These are phyloP conservation scores for Teratosphaeria viscida DNA, from an alignment of 2,329 filamentous ascomycete species.

Conservation along the genomic window DNA sequence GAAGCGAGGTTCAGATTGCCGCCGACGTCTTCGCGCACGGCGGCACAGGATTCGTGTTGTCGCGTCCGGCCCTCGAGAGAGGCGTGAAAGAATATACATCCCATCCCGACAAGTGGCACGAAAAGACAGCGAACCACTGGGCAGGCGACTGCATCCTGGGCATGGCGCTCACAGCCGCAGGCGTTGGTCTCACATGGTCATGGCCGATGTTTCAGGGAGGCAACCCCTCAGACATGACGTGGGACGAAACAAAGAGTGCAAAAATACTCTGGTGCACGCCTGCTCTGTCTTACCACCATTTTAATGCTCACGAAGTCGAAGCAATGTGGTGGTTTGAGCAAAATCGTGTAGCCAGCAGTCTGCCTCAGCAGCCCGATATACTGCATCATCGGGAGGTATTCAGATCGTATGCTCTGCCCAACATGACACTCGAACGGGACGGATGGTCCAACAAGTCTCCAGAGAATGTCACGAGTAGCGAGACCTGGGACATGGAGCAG, in stretches of 20 bases:
- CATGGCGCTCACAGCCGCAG: constrained; percentile 35
- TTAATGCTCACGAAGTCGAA: constrained; percentile 15
- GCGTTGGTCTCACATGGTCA: constrained; percentile 32
- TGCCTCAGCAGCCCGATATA: constrained; percentile 1
- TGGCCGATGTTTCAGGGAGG: constrained; percentile 37
- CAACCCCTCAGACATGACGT: constrained; percentile 30
- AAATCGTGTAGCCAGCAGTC: constrained; percentile 9
- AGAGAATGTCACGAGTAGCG: constrained; percentile 8
- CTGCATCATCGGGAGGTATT: constrained; percentile 22
- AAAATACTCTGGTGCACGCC: constrained; percentile 34
- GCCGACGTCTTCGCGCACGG: constrained; percentile 31
- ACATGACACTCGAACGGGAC: constrained; percentile 8
- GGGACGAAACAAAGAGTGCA: constrained; percentile 16
- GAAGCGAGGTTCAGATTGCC: constrained; percentile 42
- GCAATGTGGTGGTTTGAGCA: constrained; percentile 22
- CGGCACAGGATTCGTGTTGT: constrained; percentile 34
- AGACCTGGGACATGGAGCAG: constrained; percentile 8
- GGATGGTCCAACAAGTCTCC: constrained; percentile 20
- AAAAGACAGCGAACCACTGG: constrained; percentile 37
- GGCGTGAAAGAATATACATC: constrained; percentile 28
- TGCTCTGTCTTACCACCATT: constrained; percentile 28
- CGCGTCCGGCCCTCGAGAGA: constrained; percentile 28
- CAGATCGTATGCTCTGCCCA: constrained; percentile 15
- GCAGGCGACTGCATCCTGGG: constrained; percentile 45
- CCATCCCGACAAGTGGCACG: constrained; percentile 32